phyloP scores from a whole-genome alignment of 169 alveolate species.

The Plasmodium vivax region DNA sequence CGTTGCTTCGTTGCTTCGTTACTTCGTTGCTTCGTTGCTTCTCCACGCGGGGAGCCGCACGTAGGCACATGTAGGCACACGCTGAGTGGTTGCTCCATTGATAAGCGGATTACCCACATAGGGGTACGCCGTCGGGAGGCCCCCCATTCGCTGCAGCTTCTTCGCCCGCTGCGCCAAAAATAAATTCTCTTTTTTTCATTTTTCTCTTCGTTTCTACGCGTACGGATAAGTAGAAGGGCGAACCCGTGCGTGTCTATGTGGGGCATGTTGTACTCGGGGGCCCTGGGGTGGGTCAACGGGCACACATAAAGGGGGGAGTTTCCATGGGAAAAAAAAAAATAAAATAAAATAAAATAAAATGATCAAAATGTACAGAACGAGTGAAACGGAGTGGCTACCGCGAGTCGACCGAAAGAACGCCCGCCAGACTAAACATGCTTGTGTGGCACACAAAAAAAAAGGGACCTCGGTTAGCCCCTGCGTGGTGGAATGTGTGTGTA shows the following conservation, averaged over 20 bases:
- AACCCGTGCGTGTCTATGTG: background rate
- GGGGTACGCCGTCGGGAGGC: background rate
- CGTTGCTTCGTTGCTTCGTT: no score
- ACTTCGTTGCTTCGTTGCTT: background rate
- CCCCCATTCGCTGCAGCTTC: background rate
- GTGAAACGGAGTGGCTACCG: background rate
- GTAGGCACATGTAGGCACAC: background rate
- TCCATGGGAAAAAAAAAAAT: background rate
- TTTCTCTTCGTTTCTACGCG: background rate
- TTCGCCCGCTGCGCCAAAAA: background rate
- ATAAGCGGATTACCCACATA: background rate
- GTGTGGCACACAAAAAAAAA: background rate
- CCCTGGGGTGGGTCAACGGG: background rate
- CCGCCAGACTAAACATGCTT: background rate
- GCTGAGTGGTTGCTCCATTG: background rate
- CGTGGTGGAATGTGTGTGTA: background rate
- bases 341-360: no score
- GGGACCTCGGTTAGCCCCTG: background rate
- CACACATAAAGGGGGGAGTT: background rate
- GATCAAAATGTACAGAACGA: background rate
- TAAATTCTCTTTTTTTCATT: background rate
- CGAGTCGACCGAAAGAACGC: background rate
- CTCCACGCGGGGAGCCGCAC: background rate
- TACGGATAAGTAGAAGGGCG: background rate
- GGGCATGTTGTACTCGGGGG: background rate